Base-by-base conservation (phyloP, 2,329 filamentous ascomycete species). In the Bipolaris zeicola region DNA sequence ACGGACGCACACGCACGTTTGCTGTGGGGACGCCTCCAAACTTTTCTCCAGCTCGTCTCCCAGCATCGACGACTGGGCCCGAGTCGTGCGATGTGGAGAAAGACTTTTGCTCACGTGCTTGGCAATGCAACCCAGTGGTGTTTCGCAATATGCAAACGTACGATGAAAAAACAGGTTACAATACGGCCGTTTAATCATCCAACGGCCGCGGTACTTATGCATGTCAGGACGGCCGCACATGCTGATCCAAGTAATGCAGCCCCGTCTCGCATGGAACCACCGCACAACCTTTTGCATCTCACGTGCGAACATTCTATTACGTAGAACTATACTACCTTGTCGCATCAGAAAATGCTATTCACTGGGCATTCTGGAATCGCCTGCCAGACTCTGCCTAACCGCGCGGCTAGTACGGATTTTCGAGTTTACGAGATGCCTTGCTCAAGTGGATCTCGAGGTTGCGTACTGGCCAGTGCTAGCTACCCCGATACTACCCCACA, bases 31-130 rank as follows among this genome's bases (percentile, higher is more conserved):
- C 41, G 6, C 22, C 38, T 57, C 54, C 54, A 53, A 38, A 38
- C 31, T 57, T 53, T 49, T 48, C 54, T 53, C 54, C 54, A 57
- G 22, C 31, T 45, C 13, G 43, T 37, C n/a, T 47, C 48, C 50
- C 50, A 49, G 43, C 43, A 22, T 48, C 7, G 24, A n/a, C 31
- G 16, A 24, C 36, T 37, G 43, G 38, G 31, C 24, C 11, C 26
- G 14, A 44, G 50, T 44, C 54, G 47, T 26, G 28, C 13, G n/a
- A 18, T 26, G 44, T 41, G 26, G 43, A 33, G 34, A 57, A 48
- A 31, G 14, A 2, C 34, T 3, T 37, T 6, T 22, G 42, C 39
- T 56, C 49, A 56, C 53, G 49, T 57, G 44, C n/a, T 31, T 5
- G 22, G 22, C 24, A 13, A 48, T 37, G 22, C 33, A 34, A 38